Evolutionary conservation across 2,329 filamentous ascomycete genomes (phyloP).

Genomic region (Penicillium nordicum): DNA sequence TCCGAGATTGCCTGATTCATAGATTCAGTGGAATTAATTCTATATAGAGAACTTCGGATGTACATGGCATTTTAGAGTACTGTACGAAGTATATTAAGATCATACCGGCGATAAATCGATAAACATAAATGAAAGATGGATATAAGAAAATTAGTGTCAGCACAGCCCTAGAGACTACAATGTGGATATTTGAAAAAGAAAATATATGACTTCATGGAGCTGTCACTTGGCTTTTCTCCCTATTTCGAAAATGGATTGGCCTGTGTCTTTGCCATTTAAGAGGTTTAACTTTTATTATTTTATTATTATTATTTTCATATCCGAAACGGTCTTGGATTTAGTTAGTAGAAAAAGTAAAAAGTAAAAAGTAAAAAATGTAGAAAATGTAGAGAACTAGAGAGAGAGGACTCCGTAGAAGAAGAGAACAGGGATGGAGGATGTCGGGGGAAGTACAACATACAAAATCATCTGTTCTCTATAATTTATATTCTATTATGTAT

Average conservation of each 20-base stretch:
- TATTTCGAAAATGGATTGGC: background rate
- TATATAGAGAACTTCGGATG: background rate
- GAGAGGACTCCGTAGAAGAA: background rate
- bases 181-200: background rate
- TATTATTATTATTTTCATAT: background rate
- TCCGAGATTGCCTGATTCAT: background rate
- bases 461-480: background rate
- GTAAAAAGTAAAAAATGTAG: background rate
- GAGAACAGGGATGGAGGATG: background rate
- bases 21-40: background rate
- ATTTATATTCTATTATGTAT: background rate
- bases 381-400: background rate
- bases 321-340: background rate
- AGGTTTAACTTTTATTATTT: background rate
- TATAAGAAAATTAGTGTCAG: background rate
- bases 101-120: background rate
- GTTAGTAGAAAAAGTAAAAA: background rate
- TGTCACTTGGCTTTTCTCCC: slow-evolving; percentile 2
- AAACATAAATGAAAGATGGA: background rate
- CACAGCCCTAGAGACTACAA: background rate
- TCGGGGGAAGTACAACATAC: background rate
- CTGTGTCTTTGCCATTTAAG: background rate
- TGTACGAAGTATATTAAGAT: background rate
- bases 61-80: background rate
- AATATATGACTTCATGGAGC: slow-evolving; percentile 16